Evolutionary conservation across 176 grass and related monocot genomes (phyloP).

Genomic region (Guadua angustifolia): DNA sequence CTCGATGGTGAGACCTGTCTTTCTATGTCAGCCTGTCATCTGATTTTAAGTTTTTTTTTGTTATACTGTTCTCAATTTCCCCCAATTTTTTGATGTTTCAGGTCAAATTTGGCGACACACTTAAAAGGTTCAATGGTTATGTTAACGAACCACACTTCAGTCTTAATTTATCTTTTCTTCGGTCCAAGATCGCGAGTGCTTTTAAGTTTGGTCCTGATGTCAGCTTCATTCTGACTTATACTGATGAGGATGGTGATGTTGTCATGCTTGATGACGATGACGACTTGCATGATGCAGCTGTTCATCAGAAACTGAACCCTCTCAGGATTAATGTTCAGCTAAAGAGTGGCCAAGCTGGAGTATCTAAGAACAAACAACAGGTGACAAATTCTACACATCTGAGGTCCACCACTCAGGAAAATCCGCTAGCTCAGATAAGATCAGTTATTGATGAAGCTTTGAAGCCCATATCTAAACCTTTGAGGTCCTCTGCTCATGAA

Average conservation of each 20-base stretch:
- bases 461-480: slow-evolving; percentile 50
- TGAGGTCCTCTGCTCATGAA: slow-evolving; percentile 35
- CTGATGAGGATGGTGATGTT: slow-evolving; percentile 78
- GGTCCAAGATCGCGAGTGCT: slow-evolving; percentile 65
- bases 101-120: slow-evolving; percentile 83
- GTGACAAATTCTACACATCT: slow-evolving; percentile 5
- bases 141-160: slow-evolving; percentile 44
- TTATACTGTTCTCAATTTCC: neutral
- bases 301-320: slow-evolving; percentile 82
- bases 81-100: slow-evolving; percentile 35
- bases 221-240: slow-evolving; percentile 72
- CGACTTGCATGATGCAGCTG: slow-evolving; percentile 81
- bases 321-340: slow-evolving; percentile 83
- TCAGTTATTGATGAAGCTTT: slow-evolving; percentile 69
- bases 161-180: slow-evolving; percentile 55
- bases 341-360: slow-evolving; percentile 43
- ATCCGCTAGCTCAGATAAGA: slow-evolving; percentile 41
- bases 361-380: slow-evolving; percentile 33
- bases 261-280: slow-evolving; percentile 86
- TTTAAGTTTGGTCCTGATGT: slow-evolving; percentile 69
- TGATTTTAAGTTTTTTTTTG: neutral
- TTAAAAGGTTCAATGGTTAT: slow-evolving; percentile 72
- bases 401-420: slow-evolving; percentile 25
- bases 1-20: slow-evolving; percentile 2
- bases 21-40: neutral